Evolutionary conservation across 73 alveolate species (phyloP).

Genomic region (Blepharisma japonicum): DNA sequence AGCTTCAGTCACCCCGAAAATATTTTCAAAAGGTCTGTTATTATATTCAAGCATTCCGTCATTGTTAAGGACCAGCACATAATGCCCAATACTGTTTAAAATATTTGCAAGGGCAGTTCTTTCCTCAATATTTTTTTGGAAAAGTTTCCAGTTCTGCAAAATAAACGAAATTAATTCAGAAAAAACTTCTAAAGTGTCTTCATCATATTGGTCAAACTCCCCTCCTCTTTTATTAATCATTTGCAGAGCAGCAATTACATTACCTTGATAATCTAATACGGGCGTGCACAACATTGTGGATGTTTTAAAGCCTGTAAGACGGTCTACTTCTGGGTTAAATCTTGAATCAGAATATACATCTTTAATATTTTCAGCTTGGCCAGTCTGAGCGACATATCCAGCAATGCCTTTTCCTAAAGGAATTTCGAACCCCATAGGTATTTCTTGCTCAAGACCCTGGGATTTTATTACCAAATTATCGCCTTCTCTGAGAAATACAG

Average conservation of each 20-base stretch:
- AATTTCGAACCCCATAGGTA: slow-evolving; percentile 3
- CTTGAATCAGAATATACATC: slow-evolving; percentile 27
- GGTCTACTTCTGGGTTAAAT: slow-evolving; percentile 1
- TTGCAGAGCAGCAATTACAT: neutral
- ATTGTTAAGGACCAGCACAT: neutral
- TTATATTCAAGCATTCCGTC: neutral
- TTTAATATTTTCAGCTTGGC: neutral
- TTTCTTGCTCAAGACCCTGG: neutral
- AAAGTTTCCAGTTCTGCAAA: neutral
- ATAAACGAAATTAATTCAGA: neutral
- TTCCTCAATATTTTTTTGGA: neutral
- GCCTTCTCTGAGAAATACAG: slow-evolving; percentile 2
- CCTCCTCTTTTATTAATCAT: slow-evolving; percentile 26
- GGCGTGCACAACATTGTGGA: neutral
- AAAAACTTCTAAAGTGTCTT: neutral
- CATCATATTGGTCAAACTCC: neutral
- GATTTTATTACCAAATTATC: neutral
- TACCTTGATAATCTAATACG: neutral
- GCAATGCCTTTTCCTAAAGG: slow-evolving; percentile 14
- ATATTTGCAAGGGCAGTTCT: neutral
- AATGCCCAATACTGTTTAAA: neutral
- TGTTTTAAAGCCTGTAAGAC: slow-evolving; percentile 19
- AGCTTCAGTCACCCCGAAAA: neutral
- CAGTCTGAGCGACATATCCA: slow-evolving; percentile 20
- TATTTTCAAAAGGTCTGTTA: neutral